These are phyloP conservation scores for Penicillium nucicola DNA, from an alignment of 495 filamentous ascomycete species.

Conservation along the genomic window DNA sequence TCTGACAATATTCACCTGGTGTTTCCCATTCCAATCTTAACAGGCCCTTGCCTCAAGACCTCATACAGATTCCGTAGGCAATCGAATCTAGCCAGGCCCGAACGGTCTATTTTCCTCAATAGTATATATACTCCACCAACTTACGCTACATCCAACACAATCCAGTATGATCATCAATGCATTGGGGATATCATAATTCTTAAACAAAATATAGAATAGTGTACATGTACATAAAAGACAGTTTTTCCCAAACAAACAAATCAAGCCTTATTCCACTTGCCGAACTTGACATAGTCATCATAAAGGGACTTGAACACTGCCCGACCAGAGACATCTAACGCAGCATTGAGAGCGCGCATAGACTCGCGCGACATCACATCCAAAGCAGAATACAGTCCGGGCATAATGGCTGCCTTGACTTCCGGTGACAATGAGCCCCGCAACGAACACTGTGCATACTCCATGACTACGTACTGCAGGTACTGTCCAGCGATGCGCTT, in stretches of 20 bases:
- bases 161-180: slow-evolving; percentile 17
- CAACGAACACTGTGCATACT: slow-evolving; percentile 68
- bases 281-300: slow-evolving; percentile 64
- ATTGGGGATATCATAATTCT: slow-evolving; percentile 31
- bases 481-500: slow-evolving; percentile 72
- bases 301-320: slow-evolving; percentile 72
- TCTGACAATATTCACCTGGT: too few species aligned
- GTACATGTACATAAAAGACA: slow-evolving; percentile 21
- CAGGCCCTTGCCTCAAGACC: too few species aligned
- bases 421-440: slow-evolving; percentile 49
- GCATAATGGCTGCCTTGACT: slow-evolving; percentile 65
- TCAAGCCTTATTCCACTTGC: slow-evolving; percentile 63
- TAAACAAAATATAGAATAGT: slow-evolving; percentile 13
- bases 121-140: not conserved
- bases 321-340: slow-evolving; percentile 63
- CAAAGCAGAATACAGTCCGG: slow-evolving; percentile 68
- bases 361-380: slow-evolving; percentile 64
- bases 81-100: not conserved
- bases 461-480: slow-evolving; percentile 67
- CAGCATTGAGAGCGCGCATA: slow-evolving; percentile 64
- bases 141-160: not conserved
- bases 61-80: too few species aligned
- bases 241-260: slow-evolving; percentile 2
- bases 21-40: too few species aligned
- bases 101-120: too few species aligned